Base-by-base conservation (phyloP, 2,329 filamentous ascomycete species). In the Clonostachys rosea region DNA sequence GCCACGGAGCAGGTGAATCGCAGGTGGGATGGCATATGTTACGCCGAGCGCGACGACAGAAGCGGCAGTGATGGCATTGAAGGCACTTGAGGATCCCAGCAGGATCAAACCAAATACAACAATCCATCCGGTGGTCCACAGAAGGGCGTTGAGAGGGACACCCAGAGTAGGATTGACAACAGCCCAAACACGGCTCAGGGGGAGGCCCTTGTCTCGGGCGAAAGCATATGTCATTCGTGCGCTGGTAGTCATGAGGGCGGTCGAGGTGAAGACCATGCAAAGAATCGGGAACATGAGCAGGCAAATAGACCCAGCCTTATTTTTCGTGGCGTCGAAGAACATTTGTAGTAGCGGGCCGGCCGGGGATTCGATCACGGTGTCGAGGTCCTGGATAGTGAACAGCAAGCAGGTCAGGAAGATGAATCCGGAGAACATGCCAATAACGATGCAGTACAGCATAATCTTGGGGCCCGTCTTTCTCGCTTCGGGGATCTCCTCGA, bases 1-100 rank as follows among this genome's bases (percentile, higher is more conserved):
- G 8, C 86, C 84, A 1, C 83, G 79, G 3, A 87, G 61, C 47
- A 82, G 76, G 55, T 90, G 88, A 53, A 91, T 81, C 0, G 78
- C 72, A 42, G 89, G 79, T 0, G 87, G 87, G 37, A 91, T 87
- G 6, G 79, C 87, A 54, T 91, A 91, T 3, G 84, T 85, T 6
- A 91, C 68, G 8, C 84, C 81, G 0, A 91, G 73, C 2, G 86
- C 79, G 9, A 90, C 85, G 1, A 91, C 86, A 0, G 84, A 86
- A 0, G 85, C 79, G 0, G 84, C 81, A 2, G 86, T 75, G 54
- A 89, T 86, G 13, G 85, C 85, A 39, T 85, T 87, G 64, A 89
- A 88, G 0, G 86, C 85, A 49, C 76, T 67, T 18, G 66, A 70
- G 3, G 82, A 87, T 1, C 84, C 86, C 4, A 90, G 72, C 61